A percentile compares a stretch with the other conserved stretches of the same genome.
Conservation (phyloP, 139 green algal species). For the Closterium sp. region DNA sequence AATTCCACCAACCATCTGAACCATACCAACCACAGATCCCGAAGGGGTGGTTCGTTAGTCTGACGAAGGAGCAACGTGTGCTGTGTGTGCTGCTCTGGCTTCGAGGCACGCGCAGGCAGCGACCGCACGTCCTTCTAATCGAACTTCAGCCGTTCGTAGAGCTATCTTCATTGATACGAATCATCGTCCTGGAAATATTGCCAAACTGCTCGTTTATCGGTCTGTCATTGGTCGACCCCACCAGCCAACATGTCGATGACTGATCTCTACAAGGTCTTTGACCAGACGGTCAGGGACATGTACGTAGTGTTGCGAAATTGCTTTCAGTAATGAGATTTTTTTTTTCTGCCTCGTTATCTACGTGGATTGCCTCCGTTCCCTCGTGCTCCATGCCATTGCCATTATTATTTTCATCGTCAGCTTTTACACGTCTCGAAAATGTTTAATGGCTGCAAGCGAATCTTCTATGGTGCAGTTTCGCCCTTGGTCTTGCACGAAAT, state of each 20-base stretch:
- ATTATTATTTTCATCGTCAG: background rate
- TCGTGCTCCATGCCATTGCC: background rate
- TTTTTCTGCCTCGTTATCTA: too few species aligned
- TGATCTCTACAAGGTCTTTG: conserved; percentile 40
- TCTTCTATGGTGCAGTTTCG: too few species aligned
- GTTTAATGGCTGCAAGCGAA: too few species aligned
- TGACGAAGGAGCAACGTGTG: too few species aligned
- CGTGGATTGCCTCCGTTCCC: too few species aligned
- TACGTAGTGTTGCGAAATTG: conserved; percentile 7
- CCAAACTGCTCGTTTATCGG: background rate
- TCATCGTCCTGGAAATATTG: background rate
- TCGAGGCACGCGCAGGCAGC: background rate
- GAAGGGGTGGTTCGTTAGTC: background rate
- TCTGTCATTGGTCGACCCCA: background rate
- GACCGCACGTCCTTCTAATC: background rate
- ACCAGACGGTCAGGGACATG: conserved; percentile 45
- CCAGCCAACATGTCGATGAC: conserved; percentile 30
- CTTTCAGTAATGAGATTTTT: too few species aligned
- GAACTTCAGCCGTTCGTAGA: background rate
- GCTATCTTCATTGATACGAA: background rate
- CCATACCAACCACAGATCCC: background rate
- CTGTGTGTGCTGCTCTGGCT: background rate
- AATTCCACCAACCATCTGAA: background rate
- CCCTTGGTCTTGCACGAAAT: background rate
- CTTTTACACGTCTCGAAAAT: background rate